These are phyloP conservation scores for Lasiodiplodia hormozganensis DNA, from an alignment of 2,329 filamentous ascomycete species.

Conservation along the genomic window DNA sequence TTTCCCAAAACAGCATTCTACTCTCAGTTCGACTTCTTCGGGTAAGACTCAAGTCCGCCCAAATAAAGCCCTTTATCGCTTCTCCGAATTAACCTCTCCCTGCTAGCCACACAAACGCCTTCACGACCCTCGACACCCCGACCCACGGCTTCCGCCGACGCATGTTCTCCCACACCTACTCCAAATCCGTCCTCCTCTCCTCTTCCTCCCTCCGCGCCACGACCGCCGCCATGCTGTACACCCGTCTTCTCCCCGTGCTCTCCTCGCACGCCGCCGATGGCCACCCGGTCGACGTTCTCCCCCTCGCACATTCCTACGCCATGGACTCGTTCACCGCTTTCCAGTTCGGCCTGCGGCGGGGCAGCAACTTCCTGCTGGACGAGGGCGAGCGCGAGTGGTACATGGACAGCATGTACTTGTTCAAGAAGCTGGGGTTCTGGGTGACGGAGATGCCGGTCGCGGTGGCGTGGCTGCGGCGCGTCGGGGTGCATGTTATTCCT, in stretches of 20 bases:
- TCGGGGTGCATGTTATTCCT: slow-evolving; percentile 69
- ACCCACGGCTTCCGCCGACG: slow-evolving; percentile 75
- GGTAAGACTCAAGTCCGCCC: background rate
- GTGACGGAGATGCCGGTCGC: slow-evolving; percentile 73
- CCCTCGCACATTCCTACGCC: slow-evolving; percentile 70
- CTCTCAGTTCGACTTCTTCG: background rate
- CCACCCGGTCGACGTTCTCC: slow-evolving; percentile 45
- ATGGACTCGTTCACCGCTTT: slow-evolving; percentile 82
- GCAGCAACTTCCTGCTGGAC: slow-evolving; percentile 70
- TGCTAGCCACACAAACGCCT: slow-evolving; percentile 66
- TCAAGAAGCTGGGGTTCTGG: slow-evolving; percentile 56
- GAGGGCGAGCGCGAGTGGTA: slow-evolving; percentile 64
- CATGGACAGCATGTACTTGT: slow-evolving; percentile 70
- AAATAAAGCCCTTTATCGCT: background rate
- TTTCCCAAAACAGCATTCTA: slow-evolving; percentile 41
- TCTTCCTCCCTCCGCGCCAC: slow-evolving; percentile 67
- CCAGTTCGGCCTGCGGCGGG: slow-evolving; percentile 70
- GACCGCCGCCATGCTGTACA: slow-evolving; percentile 63
- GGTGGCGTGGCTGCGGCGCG: slow-evolving; percentile 56
- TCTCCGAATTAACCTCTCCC: background rate
- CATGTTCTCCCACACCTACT: slow-evolving; percentile 82
- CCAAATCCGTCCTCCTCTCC: slow-evolving; percentile 73
- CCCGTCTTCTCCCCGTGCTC: slow-evolving; percentile 67
- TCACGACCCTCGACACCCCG: slow-evolving; percentile 69
- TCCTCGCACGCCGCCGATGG: slow-evolving; percentile 30